Evolutionary conservation across 2,329 filamentous ascomycete species (phyloP).

Genomic region (Cercospora beticola): DNA sequence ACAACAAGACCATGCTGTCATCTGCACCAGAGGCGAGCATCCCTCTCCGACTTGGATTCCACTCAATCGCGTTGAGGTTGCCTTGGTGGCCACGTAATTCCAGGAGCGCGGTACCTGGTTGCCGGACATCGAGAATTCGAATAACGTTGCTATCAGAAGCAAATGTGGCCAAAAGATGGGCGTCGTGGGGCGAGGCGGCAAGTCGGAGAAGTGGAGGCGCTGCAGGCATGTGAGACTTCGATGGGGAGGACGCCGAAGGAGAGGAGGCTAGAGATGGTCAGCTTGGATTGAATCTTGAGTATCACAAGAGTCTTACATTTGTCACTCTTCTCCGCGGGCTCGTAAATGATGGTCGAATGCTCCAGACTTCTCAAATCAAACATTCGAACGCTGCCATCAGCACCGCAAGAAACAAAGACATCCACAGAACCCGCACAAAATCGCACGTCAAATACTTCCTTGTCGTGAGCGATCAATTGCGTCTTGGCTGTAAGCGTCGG

Average conservation of each 20-base stretch:
- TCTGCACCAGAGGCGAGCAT: constrained; percentile 89
- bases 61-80: constrained; percentile 88
- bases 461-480: constrained; percentile 96
- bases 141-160: constrained; percentile 89
- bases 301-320: constrained; percentile 40
- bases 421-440: constrained; percentile 99
- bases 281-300: background rate
- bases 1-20: constrained; percentile 86
- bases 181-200: constrained; percentile 90
- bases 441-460: constrained; percentile 96
- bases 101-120: constrained; percentile 90
- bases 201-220: constrained; percentile 70
- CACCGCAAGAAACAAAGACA: constrained; percentile 95
- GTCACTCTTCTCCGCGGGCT: constrained; percentile 81
- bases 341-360: constrained; percentile 98
- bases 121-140: constrained; percentile 91
- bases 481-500: constrained; percentile 97
- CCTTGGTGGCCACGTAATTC: constrained; percentile 88
- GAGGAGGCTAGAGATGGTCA: constrained; percentile 33
- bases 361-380: constrained; percentile 95
- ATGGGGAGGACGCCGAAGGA: constrained; percentile 66
- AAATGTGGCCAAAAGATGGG: constrained; percentile 94
- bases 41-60: constrained; percentile 84
- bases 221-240: constrained; percentile 66
- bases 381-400: constrained; percentile 97